These are phyloP conservation scores for Pugionium cornutum DNA, from an alignment of 345 rosid species.

Conservation along the genomic window DNA sequence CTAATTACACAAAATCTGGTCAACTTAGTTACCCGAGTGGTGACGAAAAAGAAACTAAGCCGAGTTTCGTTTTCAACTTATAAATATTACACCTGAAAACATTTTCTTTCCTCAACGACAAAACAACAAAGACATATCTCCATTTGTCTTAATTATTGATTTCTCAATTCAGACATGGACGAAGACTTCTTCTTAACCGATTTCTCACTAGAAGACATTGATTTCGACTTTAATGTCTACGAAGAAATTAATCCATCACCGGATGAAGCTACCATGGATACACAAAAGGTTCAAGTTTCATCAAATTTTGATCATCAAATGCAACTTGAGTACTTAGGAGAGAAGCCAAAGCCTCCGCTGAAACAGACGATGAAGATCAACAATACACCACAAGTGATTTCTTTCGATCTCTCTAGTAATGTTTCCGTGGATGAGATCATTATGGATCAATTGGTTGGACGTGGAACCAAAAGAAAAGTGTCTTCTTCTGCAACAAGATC, in stretches of 20 bases:
- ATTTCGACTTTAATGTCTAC: slow-evolving; percentile 30
- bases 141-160: slow-evolving; percentile 16
- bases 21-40: slow-evolving; percentile 22
- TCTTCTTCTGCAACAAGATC: slow-evolving; percentile 40
- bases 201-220: slow-evolving; percentile 38
- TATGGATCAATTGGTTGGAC: slow-evolving; percentile 14
- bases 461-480: slow-evolving; percentile 33
- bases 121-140: slow-evolving; percentile 12
- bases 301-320: slow-evolving; percentile 22
- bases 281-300: slow-evolving; percentile 20
- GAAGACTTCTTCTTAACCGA: slow-evolving; percentile 31
- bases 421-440: slow-evolving; percentile 17
- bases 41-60: background rate
- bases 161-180: slow-evolving; percentile 22
- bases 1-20: slow-evolving; percentile 20
- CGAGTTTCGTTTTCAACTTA: slow-evolving; percentile 34
- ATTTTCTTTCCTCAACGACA: slow-evolving; percentile 7
- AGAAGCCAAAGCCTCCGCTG: slow-evolving; percentile 1
- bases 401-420: slow-evolving; percentile 32
- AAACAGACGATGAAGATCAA: slow-evolving; percentile 21
- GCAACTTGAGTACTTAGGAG: background rate
- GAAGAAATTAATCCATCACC: slow-evolving; percentile 2
- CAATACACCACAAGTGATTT: slow-evolving; percentile 28
- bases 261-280: slow-evolving; percentile 9
- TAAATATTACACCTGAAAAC: slow-evolving; percentile 14